These are phyloP conservation scores for Teratosphaeria gauchensis DNA, from an alignment of 2,329 filamentous ascomycete species.

Conservation along the genomic window DNA sequence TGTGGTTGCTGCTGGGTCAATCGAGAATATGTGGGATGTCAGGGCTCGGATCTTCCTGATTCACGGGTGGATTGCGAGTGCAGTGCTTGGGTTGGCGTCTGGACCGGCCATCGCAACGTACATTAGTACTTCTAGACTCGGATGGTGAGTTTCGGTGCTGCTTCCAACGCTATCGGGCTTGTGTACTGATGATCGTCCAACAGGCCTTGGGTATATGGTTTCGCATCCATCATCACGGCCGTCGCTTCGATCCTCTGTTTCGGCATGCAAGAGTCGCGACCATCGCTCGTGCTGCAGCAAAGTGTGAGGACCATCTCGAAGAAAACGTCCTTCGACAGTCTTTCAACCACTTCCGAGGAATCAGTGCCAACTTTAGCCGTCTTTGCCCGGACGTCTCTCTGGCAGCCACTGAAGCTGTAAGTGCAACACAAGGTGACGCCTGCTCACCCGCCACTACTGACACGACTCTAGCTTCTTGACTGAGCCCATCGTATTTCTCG, in stretches of 20 bases:
- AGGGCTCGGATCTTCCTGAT: conserved; percentile 36
- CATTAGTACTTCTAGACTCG: conserved; percentile 3
- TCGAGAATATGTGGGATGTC: conserved; percentile 41
- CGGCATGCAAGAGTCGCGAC: conserved; percentile 36
- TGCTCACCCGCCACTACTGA: neutral
- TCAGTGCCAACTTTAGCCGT: neutral
- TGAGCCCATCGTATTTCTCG: neutral
- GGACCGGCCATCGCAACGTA: neutral
- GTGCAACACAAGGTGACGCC: neutral
- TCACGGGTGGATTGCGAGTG: conserved; percentile 1
- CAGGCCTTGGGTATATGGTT: conserved; percentile 1
- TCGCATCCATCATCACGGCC: neutral
- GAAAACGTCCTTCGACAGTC: conserved; percentile 15
- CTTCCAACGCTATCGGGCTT: neutral
- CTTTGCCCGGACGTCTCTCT: neutral
- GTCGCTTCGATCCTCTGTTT: conserved; percentile 27
- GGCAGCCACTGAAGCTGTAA: conserved; percentile 1
- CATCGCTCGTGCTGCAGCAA: conserved; percentile 30
- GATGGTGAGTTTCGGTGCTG: conserved; percentile 3
- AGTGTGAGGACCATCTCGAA: neutral
- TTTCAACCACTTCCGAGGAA: conserved; percentile 14
- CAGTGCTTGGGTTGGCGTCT: neutral
- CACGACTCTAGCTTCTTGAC: neutral
- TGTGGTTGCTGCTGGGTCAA: conserved; percentile 1
- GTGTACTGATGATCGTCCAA: neutral